These are phyloP conservation scores for Aspergillus carbonarius DNA, from an alignment of 2,329 filamentous ascomycete species.

Conservation along the genomic window DNA sequence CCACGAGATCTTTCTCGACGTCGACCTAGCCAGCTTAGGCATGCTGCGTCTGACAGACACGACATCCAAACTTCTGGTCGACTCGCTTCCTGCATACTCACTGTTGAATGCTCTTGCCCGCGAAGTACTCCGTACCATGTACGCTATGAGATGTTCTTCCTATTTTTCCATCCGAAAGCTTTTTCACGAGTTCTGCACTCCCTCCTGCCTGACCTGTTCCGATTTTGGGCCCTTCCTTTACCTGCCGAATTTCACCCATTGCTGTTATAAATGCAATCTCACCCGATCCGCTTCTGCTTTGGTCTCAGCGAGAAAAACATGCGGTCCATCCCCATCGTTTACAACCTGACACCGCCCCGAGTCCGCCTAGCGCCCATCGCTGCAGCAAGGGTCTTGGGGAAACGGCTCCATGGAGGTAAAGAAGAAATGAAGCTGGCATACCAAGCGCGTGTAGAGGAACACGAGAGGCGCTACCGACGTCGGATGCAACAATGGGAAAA, in stretches of 20 bases:
- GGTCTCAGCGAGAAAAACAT: not conserved
- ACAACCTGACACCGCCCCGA: not conserved
- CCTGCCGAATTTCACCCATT: constrained; percentile 8
- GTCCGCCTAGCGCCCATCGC: not conserved
- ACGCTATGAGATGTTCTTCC: not conserved
- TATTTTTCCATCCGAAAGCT: no score
- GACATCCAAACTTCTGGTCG: not conserved
- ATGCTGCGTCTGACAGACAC: constrained; percentile 8
- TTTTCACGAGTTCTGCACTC: constrained; percentile 5
- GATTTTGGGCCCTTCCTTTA: constrained; percentile 14
- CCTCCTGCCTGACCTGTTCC: constrained; percentile 9
- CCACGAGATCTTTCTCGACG: constrained; percentile 5
- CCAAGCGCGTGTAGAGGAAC: not conserved
- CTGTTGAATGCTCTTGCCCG: constrained; percentile 2
- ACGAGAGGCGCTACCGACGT: no score
- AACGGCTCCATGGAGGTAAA: not conserved
- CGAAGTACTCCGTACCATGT: not conserved
- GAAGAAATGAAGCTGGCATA: not conserved
- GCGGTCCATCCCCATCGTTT: constrained; percentile 3
- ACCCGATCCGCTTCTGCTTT: not conserved
- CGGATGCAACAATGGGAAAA: not conserved
- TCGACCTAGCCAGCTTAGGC: constrained; percentile 5
- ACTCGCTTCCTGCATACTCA: constrained; percentile 8
- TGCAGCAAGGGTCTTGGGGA: constrained; percentile 2
- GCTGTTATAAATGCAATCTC: constrained; percentile 10